A percentile compares a stretch with the other conserved stretches of the same genome.
Evolutionary conservation across 345 rosid species (phyloP).

Genomic region (Physaria fendleri): DNA sequence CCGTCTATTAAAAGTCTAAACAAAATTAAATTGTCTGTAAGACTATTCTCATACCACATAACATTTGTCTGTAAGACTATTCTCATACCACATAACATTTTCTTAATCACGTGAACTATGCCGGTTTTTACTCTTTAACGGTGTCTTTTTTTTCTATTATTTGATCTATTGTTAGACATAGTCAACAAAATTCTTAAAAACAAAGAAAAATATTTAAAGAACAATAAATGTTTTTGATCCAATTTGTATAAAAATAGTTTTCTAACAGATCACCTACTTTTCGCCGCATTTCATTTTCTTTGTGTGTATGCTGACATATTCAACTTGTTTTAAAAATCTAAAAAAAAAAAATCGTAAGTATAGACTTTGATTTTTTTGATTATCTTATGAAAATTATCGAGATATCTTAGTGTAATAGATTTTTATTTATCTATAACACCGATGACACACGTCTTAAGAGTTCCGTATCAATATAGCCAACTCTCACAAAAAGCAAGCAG

Average conservation of each 20-base stretch:
- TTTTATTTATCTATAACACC: conserved; percentile 3
- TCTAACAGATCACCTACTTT: conserved; percentile 8
- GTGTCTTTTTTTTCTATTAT: background rate
- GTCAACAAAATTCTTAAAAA: background rate
- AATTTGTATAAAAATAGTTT: conserved; percentile 13
- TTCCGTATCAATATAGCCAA: conserved; percentile 2
- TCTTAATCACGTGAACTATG: conserved; percentile 25
- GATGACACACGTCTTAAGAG: conserved; percentile 19
- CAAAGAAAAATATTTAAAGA: background rate
- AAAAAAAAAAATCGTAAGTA: background rate
- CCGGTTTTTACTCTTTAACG: conserved; percentile 5
- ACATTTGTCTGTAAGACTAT: background rate
- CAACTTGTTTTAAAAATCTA: background rate
- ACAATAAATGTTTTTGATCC: conserved; percentile 1
- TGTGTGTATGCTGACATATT: conserved; percentile 19
- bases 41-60: background rate
- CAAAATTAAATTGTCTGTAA: background rate
- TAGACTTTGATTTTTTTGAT: conserved; percentile 9
- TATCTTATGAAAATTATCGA: background rate
- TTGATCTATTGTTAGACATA: conserved; percentile 1
- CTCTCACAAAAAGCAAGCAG: background rate
- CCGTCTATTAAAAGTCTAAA: background rate
- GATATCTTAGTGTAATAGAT: conserved; percentile 15
- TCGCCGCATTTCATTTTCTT: conserved; percentile 13
- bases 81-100: background rate